Base-by-base conservation (phyloP, 306 rosid species). In the Lagenaria siceraria region DNA sequence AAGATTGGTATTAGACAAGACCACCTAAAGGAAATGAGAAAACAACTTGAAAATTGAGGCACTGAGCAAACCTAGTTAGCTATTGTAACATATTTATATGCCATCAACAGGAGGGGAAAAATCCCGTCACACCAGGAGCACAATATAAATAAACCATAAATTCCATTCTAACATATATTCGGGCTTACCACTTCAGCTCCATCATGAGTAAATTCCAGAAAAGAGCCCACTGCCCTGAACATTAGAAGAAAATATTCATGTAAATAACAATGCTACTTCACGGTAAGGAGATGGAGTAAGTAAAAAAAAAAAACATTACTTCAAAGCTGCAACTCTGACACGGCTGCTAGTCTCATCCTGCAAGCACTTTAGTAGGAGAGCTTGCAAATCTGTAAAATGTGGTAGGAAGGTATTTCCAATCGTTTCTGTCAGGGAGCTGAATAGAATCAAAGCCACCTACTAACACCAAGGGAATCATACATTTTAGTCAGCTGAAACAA, bases 361-460 rank as follows among this genome's bases (percentile, higher is more conserved):
- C 85, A 96, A 81, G 86, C 98, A 96, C 86, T 96, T 96, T 70
- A 96, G 92, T 35, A 96, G 86, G 80, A 96, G 93, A 77, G 91
- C 91, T 88, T 96, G 99, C 90, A 92, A 89, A 82, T 88, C 90
- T 21, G 93, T 76, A 11, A 92, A 92, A 87, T 92, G 88, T 0
- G 98, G 99, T 53, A 83, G 92, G 83, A 96, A 96, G 6, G 97
- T 72, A 75, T 82, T 87, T 84, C 99, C 99, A 62, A 90, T 88
- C 51, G 99, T 96, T 90, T 96, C 99, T 33, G 99, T 96, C 79
- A 96, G 85, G 51, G 99, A 96, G 82, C 99, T 92, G 91, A 96
- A 96, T 75, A 96, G 96, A 82, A 96, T 91, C 83, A 96, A 85
- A 17, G 98, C 97, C 83, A 96, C 99, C 99, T 96, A 80, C 52